phyloP scores from a whole-genome alignment of 129 eudicot genomes.

The Dittrichia graveolens region DNA sequence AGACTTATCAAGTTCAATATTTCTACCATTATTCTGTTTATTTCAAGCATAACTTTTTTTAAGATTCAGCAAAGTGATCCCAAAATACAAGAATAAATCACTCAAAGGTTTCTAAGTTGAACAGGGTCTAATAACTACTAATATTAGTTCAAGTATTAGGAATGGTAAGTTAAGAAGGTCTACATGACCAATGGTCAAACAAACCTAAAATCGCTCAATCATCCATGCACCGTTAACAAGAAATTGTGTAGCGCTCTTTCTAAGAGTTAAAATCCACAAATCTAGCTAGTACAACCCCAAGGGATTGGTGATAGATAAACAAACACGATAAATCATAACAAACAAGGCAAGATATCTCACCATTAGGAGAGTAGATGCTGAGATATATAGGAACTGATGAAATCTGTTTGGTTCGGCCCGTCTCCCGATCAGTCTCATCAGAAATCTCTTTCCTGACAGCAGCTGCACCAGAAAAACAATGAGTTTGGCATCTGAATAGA shows the following conservation, averaged over 20 bases:
- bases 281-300: background rate
- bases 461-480: conserved; percentile 56
- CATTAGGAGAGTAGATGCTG: conserved; percentile 92
- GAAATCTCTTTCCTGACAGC: conserved; percentile 94
- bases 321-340: background rate
- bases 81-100: conserved; percentile 15
- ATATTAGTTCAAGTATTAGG: background rate
- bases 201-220: background rate
- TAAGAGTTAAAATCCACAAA: background rate
- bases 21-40: background rate
- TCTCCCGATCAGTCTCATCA: conserved; percentile 97
- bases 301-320: background rate
- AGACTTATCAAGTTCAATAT: background rate
- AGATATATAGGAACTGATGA: conserved; percentile 92
- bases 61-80: conserved; percentile 11
- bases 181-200: conserved; percentile 15
- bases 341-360: conserved; percentile 40
- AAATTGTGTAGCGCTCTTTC: background rate
- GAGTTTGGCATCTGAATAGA: conserved; percentile 5
- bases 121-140: background rate
- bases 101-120: conserved; percentile 5
- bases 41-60: background rate
- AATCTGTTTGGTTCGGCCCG: conserved; percentile 80
- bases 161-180: background rate
- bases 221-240: conserved; percentile 13